Percentiles rank a stretch among this genome's conserved stretches.
Conservation (phyloP, 164 flowering plant genomes). For the Annona squamosa region DNA sequence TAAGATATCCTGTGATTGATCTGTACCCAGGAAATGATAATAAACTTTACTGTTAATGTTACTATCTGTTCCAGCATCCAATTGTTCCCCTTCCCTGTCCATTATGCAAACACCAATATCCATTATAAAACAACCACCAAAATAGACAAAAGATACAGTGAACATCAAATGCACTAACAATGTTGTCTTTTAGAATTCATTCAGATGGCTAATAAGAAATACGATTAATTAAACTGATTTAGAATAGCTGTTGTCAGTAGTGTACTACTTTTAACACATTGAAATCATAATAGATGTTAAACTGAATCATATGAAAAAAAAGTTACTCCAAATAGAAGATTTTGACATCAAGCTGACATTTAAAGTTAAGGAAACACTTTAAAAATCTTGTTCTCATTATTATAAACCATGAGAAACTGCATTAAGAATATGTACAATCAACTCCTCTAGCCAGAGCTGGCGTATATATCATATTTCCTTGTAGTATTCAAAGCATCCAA, state of each 20-base stretch:
- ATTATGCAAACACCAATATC: conserved; percentile 1
- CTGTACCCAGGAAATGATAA: conserved; percentile 85
- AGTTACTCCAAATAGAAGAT: too few species aligned
- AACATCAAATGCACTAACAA: not conserved
- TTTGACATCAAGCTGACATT: too few species aligned
- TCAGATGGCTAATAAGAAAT: not conserved
- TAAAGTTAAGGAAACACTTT: too few species aligned
- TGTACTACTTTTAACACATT: too few species aligned
- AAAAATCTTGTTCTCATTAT: too few species aligned
- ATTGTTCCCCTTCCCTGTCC: conserved; percentile 51
- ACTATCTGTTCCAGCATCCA: conserved; percentile 96
- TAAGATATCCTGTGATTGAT: conserved; percentile 83
- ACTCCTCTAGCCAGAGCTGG: too few species aligned
- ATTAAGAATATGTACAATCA: too few species aligned
- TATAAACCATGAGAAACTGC: too few species aligned
- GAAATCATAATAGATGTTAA: too few species aligned
- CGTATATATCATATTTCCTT: too few species aligned
- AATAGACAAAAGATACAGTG: not conserved
- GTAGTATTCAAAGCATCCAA: too few species aligned
- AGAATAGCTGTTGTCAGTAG: not conserved
- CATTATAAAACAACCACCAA: conserved; percentile 4
- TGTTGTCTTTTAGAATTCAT: not conserved
- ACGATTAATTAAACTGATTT: not conserved
- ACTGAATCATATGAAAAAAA: too few species aligned
- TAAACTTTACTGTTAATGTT: conserved; percentile 60